Conservation (phyloP, 2,329 filamentous ascomycete genomes). For the Metarhizium rileyi region DNA sequence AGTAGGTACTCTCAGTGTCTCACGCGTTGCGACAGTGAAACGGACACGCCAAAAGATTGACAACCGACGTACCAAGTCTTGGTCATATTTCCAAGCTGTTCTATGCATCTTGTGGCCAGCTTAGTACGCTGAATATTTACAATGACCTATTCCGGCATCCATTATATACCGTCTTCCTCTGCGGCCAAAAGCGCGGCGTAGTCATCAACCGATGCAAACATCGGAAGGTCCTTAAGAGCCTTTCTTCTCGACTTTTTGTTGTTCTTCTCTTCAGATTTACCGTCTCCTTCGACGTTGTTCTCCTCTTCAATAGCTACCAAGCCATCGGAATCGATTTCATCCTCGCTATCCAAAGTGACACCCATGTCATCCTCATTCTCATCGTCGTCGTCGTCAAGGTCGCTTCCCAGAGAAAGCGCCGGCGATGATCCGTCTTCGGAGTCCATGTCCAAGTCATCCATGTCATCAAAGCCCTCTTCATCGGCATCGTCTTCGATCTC, state of each 20-base stretch:
- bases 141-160: not conserved
- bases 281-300: constrained; percentile 37
- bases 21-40: not conserved
- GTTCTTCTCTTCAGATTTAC: constrained; percentile 51
- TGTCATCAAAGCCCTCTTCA: constrained; percentile 39
- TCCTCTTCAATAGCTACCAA: constrained; percentile 24
- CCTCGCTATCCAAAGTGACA: constrained; percentile 29
- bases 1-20: not conserved
- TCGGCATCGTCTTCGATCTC: constrained; percentile 46
- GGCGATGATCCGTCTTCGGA: constrained; percentile 35
- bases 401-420: constrained; percentile 29
- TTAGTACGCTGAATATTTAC: not conserved
- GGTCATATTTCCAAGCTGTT: not conserved
- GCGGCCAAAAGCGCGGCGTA: constrained; percentile 77
- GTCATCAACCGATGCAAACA: constrained; percentile 87
- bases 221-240: constrained; percentile 82
- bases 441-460: constrained; percentile 39
- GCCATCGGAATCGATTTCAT: constrained; percentile 33
- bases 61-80: not conserved
- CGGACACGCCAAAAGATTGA: not conserved
- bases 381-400: constrained; percentile 36
- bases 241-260: constrained; percentile 53
- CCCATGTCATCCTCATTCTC: constrained; percentile 35
- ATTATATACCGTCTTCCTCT: constrained; percentile 47
- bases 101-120: not conserved